Percentiles rank a stretch among this genome's conserved stretches.
These are phyloP conservation scores for Saprolegnia parasitica DNA, from an alignment of 352 stramenopile genomes.

Conservation along the genomic window DNA sequence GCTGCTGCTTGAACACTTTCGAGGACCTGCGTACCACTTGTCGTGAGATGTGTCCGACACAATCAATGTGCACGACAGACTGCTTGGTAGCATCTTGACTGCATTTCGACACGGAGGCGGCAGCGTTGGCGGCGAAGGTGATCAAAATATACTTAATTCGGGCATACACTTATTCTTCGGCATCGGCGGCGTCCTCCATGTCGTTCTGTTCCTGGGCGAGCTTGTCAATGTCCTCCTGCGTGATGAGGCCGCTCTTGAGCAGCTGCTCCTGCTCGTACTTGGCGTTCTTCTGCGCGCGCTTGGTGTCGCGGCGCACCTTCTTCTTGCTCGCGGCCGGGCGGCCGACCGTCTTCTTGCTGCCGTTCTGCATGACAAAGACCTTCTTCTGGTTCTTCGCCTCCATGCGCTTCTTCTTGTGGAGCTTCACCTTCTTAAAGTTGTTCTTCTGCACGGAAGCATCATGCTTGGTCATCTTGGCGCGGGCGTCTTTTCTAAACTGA, in stretches of 20 bases:
- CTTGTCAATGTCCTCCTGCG: slow-evolving; percentile 79
- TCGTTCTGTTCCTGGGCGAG: slow-evolving; percentile 50
- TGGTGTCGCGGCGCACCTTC: slow-evolving; percentile 79
- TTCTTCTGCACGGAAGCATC: slow-evolving; percentile 50
- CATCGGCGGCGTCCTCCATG: slow-evolving; percentile 42
- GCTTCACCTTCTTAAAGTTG: slow-evolving; percentile 87
- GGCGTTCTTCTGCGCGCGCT: slow-evolving; percentile 64
- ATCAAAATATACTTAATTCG: slow-evolving; percentile 11
- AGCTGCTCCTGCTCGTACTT: slow-evolving; percentile 73
- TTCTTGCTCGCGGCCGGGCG: slow-evolving; percentile 76
- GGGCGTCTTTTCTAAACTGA: not conserved
- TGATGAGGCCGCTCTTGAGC: slow-evolving; percentile 71
- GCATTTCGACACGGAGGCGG: too few species aligned
- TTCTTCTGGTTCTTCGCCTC: slow-evolving; percentile 79
- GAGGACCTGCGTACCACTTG: too few species aligned
- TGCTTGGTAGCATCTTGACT: too few species aligned
- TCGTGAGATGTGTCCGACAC: too few species aligned
- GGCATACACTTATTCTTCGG: slow-evolving; percentile 14
- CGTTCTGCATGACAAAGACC: slow-evolving; percentile 55
- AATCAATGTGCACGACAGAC: too few species aligned
- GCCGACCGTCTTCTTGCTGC: slow-evolving; percentile 50
- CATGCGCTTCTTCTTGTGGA: slow-evolving; percentile 78
- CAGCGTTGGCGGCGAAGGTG: too few species aligned
- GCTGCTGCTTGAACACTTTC: too few species aligned
- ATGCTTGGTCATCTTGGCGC: slow-evolving; percentile 28